These are phyloP conservation scores for Megacollybia marginata DNA, from an alignment of 768 basidiomycete species.

Conservation along the genomic window DNA sequence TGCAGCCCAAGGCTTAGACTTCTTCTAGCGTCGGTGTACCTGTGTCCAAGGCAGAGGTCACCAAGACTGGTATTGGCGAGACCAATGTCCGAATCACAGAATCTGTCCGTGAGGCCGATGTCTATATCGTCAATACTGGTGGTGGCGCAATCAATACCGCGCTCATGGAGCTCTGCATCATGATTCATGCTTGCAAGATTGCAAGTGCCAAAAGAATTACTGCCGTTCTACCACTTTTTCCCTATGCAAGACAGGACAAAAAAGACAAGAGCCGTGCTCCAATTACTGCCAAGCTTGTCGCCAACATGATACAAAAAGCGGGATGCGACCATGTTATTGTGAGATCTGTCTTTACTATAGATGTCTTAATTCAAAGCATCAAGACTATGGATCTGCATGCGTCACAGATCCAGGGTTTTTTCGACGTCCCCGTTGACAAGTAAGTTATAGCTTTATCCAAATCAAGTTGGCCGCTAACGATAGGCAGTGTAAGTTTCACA, in stretches of 20 bases:
- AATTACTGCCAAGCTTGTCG: constrained; percentile 96
- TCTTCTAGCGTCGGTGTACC: constrained; percentile 75
- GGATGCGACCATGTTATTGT: constrained; percentile 97
- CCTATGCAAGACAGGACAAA: constrained; percentile 97
- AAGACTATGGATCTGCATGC: constrained; percentile 99
- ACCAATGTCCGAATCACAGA: constrained; percentile 88
- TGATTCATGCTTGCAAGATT: constrained; percentile 99
- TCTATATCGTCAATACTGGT: constrained; percentile 96
- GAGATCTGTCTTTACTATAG: constrained; percentile 23
- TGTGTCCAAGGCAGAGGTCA: constrained; percentile 81
- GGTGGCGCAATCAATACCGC: constrained; percentile 84
- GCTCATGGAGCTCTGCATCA: constrained; percentile 97
- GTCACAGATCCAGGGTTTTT: constrained; percentile 99
- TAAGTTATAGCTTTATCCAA: constrained; percentile 36
- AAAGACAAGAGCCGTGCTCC: constrained; percentile 99
- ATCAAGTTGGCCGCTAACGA: neutral
- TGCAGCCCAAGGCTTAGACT: constrained; percentile 5
- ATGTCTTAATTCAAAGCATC: neutral
- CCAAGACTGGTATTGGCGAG: constrained; percentile 86
- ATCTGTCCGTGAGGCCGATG: constrained; percentile 96
- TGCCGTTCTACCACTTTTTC: constrained; percentile 95
- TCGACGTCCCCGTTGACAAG: constrained; percentile 99
- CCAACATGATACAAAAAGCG: constrained; percentile 92
- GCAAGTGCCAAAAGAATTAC: constrained; percentile 98
- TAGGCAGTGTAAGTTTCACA: constrained; percentile 40